A percentile compares a stretch with the other conserved stretches of the same genome.
These are phyloP conservation scores for Leccinum ponderosum DNA, from an alignment of 1,284 basidiomycete genomes.

Conservation along the genomic window DNA sequence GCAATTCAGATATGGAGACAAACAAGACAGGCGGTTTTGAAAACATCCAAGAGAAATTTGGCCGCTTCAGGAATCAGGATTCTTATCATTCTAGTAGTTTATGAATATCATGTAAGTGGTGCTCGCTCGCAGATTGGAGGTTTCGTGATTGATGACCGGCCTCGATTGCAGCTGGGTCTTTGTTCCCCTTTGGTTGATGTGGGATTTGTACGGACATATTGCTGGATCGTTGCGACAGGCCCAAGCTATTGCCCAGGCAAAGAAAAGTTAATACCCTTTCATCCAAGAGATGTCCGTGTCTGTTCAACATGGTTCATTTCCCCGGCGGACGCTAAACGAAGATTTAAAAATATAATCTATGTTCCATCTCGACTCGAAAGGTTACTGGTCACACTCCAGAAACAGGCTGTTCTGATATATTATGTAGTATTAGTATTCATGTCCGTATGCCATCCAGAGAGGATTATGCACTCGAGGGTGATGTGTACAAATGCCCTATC, in stretches of 20 bases:
- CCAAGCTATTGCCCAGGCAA: constrained; percentile 39
- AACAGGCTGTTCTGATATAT: not conserved
- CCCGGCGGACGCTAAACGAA: not conserved
- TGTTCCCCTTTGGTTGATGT: constrained; percentile 73
- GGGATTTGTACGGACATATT: constrained; percentile 72
- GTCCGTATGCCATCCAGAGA: not conserved
- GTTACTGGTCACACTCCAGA: not conserved
- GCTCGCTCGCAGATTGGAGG: not conserved
- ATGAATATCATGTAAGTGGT: constrained; percentile 73
- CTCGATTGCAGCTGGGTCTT: constrained; percentile 65
- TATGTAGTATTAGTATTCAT: not conserved
- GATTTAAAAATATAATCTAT: not conserved
- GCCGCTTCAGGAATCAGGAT: too few species aligned
- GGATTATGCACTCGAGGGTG: not conserved
- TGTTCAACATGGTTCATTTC: not conserved
- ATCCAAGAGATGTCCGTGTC: not conserved
- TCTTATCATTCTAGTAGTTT: constrained; percentile 45
- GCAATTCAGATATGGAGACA: too few species aligned
- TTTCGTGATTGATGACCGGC: constrained; percentile 14
- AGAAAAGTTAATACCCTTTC: constrained; percentile 32
- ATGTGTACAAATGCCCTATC: too few species aligned
- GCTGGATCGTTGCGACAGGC: constrained; percentile 52
- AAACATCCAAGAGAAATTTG: too few species aligned
- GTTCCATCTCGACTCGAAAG: not conserved
- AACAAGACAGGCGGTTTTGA: too few species aligned